A percentile compares a stretch with the other conserved stretches of the same genome.
Evolutionary conservation across 2,329 filamentous ascomycete species (phyloP).

Genomic region (Rhinocladiella similis): DNA sequence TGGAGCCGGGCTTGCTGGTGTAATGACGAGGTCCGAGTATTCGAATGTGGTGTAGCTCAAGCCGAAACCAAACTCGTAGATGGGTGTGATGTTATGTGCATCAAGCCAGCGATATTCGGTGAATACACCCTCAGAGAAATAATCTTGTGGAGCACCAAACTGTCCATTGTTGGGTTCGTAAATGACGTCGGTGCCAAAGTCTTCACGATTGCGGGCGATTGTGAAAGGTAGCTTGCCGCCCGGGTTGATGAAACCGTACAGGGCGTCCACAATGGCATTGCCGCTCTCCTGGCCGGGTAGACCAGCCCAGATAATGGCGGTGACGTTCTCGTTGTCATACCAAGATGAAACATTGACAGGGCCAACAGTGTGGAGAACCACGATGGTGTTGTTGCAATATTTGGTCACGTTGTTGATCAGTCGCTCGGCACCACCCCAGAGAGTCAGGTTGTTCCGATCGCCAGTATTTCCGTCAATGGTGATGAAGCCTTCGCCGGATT

Average conservation of each 20-base stretch:
- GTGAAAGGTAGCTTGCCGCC: conserved; percentile 64
- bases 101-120: conserved; percentile 58
- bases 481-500: conserved; percentile 86
- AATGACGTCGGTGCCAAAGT: conserved; percentile 59
- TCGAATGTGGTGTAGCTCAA: conserved; percentile 64
- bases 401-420: conserved; percentile 79
- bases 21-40: conserved; percentile 59
- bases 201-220: conserved; percentile 52
- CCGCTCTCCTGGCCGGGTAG: conserved; percentile 75
- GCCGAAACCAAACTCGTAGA: conserved; percentile 64
- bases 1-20: conserved; percentile 41
- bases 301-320: conserved; percentile 73
- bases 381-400: conserved; percentile 82
- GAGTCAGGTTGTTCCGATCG: conserved; percentile 87
- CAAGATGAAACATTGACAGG: conserved; percentile 72
- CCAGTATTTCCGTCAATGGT: conserved; percentile 78
- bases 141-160: conserved; percentile 54
- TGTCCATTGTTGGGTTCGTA: conserved; percentile 59
- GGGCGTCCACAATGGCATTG: conserved; percentile 70
- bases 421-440: conserved; percentile 80
- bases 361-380: conserved; percentile 84
- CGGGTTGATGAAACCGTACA: conserved; percentile 68
- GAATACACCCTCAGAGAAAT: conserved; percentile 62
- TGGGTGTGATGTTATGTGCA: conserved; percentile 54
- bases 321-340: conserved; percentile 64